Evolutionary conservation across 768 basidiomycete genomes (phyloP).

Genomic region (Suillus americanus): DNA sequence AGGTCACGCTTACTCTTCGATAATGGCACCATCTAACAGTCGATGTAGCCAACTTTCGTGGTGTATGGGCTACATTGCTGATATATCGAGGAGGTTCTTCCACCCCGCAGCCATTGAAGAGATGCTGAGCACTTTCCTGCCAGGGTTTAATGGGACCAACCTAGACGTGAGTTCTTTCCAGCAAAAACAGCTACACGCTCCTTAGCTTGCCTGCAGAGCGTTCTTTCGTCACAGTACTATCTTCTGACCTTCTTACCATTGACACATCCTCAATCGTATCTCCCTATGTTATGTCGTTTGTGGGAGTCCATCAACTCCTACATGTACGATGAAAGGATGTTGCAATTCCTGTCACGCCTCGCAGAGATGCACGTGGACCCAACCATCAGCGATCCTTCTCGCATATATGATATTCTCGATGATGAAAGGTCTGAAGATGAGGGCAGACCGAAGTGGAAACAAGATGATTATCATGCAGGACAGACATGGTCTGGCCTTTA

Average conservation of each 20-base stretch:
- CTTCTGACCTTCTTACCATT: constrained; percentile 84
- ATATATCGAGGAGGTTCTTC: constrained; percentile 76
- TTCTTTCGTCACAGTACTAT: constrained; percentile 83
- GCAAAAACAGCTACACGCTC: not conserved
- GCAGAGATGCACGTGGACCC: constrained; percentile 77
- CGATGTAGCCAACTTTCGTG: constrained; percentile 63
- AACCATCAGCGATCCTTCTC: constrained; percentile 69
- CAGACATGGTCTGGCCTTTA: constrained; percentile 50
- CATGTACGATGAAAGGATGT: constrained; percentile 87
- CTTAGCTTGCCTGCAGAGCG: constrained; percentile 72
- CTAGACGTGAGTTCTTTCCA: constrained; percentile 56
- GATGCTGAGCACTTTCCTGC: constrained; percentile 87
- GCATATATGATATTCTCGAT: constrained; percentile 58
- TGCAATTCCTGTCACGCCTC: constrained; percentile 77
- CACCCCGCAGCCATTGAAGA: constrained; percentile 84
- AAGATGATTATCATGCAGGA: constrained; percentile 39
- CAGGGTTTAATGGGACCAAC: constrained; percentile 70
- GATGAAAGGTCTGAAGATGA: constrained; percentile 66
- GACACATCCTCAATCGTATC: constrained; percentile 81
- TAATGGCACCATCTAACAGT: not conserved
- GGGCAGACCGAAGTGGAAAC: constrained; percentile 54
- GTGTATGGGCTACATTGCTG: constrained; percentile 74
- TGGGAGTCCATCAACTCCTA: constrained; percentile 91
- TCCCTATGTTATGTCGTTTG: constrained; percentile 78
- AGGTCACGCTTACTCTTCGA: constrained; percentile 22